These are phyloP conservation scores for Melampsora allii-populina DNA, from an alignment of 1,284 basidiomycete genomes.

Conservation along the genomic window DNA sequence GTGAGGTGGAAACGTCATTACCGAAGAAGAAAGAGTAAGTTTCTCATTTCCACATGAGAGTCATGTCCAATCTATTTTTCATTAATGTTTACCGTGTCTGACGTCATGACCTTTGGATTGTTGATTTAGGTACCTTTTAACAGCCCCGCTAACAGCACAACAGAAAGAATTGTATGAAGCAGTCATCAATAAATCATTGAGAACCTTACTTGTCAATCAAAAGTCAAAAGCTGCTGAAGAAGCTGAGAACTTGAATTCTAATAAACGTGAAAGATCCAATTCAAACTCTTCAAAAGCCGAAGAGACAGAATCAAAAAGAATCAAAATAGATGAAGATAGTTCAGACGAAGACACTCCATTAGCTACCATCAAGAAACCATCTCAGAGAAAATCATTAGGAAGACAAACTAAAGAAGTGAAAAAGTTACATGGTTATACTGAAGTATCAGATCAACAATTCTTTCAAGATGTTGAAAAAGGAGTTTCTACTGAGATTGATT, in stretches of 20 bases:
- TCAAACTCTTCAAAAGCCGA: neutral
- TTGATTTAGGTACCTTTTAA: conserved; percentile 63
- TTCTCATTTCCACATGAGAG: no score
- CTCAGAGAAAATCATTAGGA: neutral
- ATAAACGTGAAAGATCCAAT: conserved; percentile 2
- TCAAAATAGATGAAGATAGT: neutral
- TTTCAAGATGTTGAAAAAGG: conserved; percentile 36
- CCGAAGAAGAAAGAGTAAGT: conserved; percentile 78
- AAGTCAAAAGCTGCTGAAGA: conserved; percentile 29
- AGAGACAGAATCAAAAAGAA: conserved; percentile 2
- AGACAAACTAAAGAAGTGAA: conserved; percentile 1
- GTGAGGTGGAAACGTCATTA: conserved; percentile 78
- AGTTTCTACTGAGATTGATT: conserved; percentile 26
- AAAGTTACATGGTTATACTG: conserved; percentile 21
- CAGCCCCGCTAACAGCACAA: conserved; percentile 75
- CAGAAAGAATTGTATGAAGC: conserved; percentile 83
- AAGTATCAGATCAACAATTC: conserved; percentile 32
- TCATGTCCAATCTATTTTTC: no score
- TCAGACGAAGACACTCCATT: conserved; percentile 27
- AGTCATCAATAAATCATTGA: conserved; percentile 48
- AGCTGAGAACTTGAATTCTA: neutral
- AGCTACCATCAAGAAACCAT: neutral
- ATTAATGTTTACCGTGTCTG: neutral
- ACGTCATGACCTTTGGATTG: neutral
- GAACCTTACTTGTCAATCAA: conserved; percentile 49